Percentiles rank a stretch among this genome's conserved stretches.
phyloP scores from a whole-genome alignment of 2,329 filamentous ascomycete species.

The Myrmaecium sp. region DNA sequence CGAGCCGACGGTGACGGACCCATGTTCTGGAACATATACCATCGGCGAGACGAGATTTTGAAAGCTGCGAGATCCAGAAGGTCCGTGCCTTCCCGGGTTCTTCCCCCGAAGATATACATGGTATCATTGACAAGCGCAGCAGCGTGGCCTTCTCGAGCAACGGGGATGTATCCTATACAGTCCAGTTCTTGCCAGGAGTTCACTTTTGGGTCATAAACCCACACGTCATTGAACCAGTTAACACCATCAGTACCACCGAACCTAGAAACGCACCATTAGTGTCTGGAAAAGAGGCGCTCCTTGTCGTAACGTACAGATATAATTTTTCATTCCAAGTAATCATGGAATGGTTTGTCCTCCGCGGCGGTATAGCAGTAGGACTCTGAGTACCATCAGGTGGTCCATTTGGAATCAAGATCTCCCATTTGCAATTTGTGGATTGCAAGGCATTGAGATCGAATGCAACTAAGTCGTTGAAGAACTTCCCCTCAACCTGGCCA shows the following conservation, averaged over 20 bases:
- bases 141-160: slow-evolving; percentile 84
- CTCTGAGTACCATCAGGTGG: slow-evolving; percentile 37
- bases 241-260: slow-evolving; percentile 95
- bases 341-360: slow-evolving; percentile 86
- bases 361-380: slow-evolving; percentile 40
- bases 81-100: slow-evolving; percentile 83
- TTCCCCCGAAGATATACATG: slow-evolving; percentile 97
- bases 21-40: slow-evolving; percentile 99
- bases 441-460: slow-evolving; percentile 94
- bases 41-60: slow-evolving; percentile 64
- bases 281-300: background rate
- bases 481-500: slow-evolving; percentile 90
- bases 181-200: slow-evolving; percentile 82
- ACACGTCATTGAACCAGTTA: slow-evolving; percentile 98
- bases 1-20: slow-evolving; percentile 83
- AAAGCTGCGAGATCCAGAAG: slow-evolving; percentile 85
- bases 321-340: slow-evolving; percentile 86
- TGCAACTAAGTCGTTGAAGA: slow-evolving; percentile 92
- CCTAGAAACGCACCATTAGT: slow-evolving; percentile 26
- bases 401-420: slow-evolving; percentile 67
- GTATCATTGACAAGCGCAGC: slow-evolving; percentile 89
- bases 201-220: slow-evolving; percentile 73
- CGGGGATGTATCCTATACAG: slow-evolving; percentile 94
- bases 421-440: slow-evolving; percentile 82
- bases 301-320: slow-evolving; percentile 54